phyloP scores from a whole-genome alignment of 2,329 filamentous ascomycete genomes.

The Monilinia aucupariae region DNA sequence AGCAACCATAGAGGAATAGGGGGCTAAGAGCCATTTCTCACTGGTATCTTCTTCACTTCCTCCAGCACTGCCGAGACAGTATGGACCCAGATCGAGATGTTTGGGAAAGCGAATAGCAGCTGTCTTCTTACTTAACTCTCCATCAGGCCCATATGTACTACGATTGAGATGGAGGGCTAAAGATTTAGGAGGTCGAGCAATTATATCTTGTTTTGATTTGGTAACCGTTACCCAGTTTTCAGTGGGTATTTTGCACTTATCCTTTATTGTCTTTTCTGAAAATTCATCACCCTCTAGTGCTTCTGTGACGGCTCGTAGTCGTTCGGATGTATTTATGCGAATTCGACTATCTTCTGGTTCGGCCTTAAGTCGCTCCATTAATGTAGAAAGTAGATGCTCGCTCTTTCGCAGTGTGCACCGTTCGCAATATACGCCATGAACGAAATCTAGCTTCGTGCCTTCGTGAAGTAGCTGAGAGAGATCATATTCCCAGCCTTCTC shows the following conservation, averaged over 20 bases:
- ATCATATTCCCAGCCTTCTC: constrained; percentile 57
- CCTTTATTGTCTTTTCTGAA: constrained; percentile 58
- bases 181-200: constrained; percentile 75
- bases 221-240: constrained; percentile 68
- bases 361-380: constrained; percentile 41
- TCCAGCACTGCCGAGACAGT: constrained; percentile 65
- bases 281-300: constrained; percentile 78
- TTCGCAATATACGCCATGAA: constrained; percentile 83
- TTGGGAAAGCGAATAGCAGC: constrained; percentile 73
- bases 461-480: constrained; percentile 76
- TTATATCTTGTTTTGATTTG: constrained; percentile 84
- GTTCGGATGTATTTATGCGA: constrained; percentile 39
- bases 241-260: constrained; percentile 60
- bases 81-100: constrained; percentile 70
- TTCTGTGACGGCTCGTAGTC: constrained; percentile 60
- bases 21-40: constrained; percentile 67
- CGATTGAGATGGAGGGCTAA: constrained; percentile 86
- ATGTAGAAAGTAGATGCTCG: constrained; percentile 43
- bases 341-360: constrained; percentile 22
- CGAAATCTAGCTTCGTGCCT: constrained; percentile 77
- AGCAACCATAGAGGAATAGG: constrained; percentile 68
- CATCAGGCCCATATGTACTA: constrained; percentile 80
- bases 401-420: constrained; percentile 76
- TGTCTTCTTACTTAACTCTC: constrained; percentile 75
- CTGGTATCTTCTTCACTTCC: constrained; percentile 33